Evolutionary conservation across 208 protist species (phyloP).

Genomic region (Leishmania tropica): DNA sequence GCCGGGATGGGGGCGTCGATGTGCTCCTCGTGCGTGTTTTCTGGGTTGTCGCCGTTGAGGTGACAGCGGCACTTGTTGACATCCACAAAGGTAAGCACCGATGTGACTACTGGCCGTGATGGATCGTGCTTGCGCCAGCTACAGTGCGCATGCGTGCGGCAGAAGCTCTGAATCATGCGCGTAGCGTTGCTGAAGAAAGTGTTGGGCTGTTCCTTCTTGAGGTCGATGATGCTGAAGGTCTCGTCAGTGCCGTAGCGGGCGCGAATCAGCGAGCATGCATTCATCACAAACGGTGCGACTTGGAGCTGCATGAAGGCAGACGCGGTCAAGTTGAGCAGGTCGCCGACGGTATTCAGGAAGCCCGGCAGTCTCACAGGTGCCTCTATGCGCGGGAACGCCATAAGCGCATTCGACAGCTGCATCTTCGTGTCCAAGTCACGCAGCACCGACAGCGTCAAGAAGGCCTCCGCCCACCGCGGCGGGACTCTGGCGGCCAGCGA

Average conservation of each 20-base stretch:
- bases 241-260: slow-evolving; percentile 60
- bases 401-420: slow-evolving; percentile 47
- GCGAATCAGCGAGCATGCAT: slow-evolving; percentile 77
- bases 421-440: slow-evolving; percentile 68
- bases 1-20: slow-evolving; percentile 15
- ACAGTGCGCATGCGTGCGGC: slow-evolving; percentile 55
- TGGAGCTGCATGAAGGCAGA: slow-evolving; percentile 56
- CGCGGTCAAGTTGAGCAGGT: slow-evolving; percentile 51
- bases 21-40: slow-evolving; percentile 13
- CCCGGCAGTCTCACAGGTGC: slow-evolving; percentile 34
- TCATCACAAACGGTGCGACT: slow-evolving; percentile 51
- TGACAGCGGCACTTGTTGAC: slow-evolving; percentile 61
- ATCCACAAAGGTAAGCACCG: slow-evolving; percentile 87
- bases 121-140: slow-evolving; percentile 91
- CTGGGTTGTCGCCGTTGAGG: slow-evolving; percentile 25
- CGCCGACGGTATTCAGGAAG: slow-evolving; percentile 48
- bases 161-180: slow-evolving; percentile 52
- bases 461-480: slow-evolving; percentile 45
- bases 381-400: slow-evolving; percentile 66
- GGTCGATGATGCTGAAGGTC: slow-evolving; percentile 60
- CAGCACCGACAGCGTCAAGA: slow-evolving; percentile 54
- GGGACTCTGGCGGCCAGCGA: slow-evolving; percentile 47
- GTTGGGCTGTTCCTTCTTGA: slow-evolving; percentile 51
- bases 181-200: slow-evolving; percentile 63
- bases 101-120: slow-evolving; percentile 80